Base-by-base conservation (phyloP, 257 asterid genomes). In the Voacanga thouarsii region DNA sequence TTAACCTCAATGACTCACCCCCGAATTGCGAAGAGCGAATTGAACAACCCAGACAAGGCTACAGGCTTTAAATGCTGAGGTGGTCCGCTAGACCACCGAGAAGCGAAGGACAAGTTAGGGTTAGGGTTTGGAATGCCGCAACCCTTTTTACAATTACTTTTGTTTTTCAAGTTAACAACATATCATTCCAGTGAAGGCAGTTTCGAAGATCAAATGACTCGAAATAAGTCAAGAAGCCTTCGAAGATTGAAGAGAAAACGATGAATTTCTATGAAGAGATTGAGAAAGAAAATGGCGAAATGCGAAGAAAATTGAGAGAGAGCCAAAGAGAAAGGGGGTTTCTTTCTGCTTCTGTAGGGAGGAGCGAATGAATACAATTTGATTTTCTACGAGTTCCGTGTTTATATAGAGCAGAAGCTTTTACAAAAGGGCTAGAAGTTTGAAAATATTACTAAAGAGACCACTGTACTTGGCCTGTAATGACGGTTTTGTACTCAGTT, bases 121-220 rank as follows among this genome's bases (percentile, higher is more conserved):
- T 77, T 87, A 87, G 87, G 89, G 90, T 81, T 83, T 75, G 66
- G 75, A 56, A 43, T 24, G 43, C 79, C 75, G 65, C 64, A 26
- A 43, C 21, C 49, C 15, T 1, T 37, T 41, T 65, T 33, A 16
- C 14, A 33, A 75, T 47, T 65, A 37, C n/a, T 66, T 66, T 33
- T 16, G 1, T 66, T 37, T 44, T 51, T 19, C 3, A 39, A 64
- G 16, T 7, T 18, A 67, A 66, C 79, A 64, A 5, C 39, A 3
- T n/a, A 21, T 33, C 9, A 30, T 28, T 18, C 28, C 33, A n/a
- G 53, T 7, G 24, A 24, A 47, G 33, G 39, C 12, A 12, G 67
- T 24, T 61, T 33, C 24, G n/a, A 68, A 21, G 76, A 75, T 80
- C 66, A 66, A 80, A 78, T 0, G 3, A 12, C 21, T 5, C 47